Evolutionary conservation across 805 yeast genomes (phyloP), one percentile per base, ranked within the genome.

Genomic region (Saccharomyces paradoxus): DNA sequence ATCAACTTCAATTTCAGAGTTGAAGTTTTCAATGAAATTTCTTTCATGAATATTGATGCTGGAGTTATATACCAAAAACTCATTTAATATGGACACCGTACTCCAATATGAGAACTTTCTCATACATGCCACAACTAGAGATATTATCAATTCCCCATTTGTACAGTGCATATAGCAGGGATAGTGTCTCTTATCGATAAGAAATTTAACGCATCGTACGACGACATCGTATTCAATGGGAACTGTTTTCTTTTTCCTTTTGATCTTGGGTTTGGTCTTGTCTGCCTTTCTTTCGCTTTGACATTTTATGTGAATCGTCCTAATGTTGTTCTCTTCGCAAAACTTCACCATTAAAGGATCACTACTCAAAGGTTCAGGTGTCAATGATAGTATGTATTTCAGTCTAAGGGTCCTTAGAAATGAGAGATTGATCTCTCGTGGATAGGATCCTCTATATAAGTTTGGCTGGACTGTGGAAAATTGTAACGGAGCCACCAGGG

Each of bases 81-180:
- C 99, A 58, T 85, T 88, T 62, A 87, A 82, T 13, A 92, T 90
- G 0, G 97, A 84, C 2, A 89, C 88, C 6, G 87, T 80, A 9
- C 94, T 84, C 99, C 99, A 94, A 61, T 86, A 82, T 27, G 89
- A 86, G 21, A 87, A 71, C 60, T 87, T 87, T 37, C 99, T 72
- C 41, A 90, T 71, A 66, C 97, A 90, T 3, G 97, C 98, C 26
- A 92, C 79, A 1, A 89, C 82, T 49, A 94, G 73, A 26, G 92
- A 81, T 0, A 96, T 88, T 1, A 88, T 86, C 59, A 89, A 90
- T 9, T 96, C 90, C 0, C 97, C 98, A 65, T 89, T 91, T 27
- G 84, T 72, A 68, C 98, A 92, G 69, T 92, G 97, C 4, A 92
- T 68, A 66, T 87, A 91, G 1, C 86, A 74, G 0, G 97, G 96